A percentile compares a stretch with the other conserved stretches of the same genome.
These are phyloP conservation scores for Coniochaeta sp. DNA, from an alignment of 2,329 filamentous ascomycete species.

Conservation along the genomic window DNA sequence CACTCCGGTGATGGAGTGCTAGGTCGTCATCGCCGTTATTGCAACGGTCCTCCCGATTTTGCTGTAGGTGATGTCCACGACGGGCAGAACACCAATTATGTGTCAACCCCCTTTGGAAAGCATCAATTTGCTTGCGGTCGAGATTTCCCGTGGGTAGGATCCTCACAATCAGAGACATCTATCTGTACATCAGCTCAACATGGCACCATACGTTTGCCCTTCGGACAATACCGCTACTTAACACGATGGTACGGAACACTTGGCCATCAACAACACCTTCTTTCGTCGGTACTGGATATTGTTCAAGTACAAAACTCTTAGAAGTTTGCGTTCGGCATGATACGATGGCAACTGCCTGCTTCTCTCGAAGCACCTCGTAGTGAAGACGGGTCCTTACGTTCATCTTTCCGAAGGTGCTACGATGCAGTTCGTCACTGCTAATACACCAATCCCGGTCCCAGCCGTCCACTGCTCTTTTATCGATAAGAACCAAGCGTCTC, in stretches of 20 bases:
- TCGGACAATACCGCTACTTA: not conserved
- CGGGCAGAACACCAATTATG: too few relatives aligned
- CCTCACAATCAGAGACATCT: too few relatives aligned
- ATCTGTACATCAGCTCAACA: not conserved
- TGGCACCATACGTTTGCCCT: not conserved
- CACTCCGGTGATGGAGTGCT: not conserved
- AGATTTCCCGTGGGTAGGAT: too few relatives aligned
- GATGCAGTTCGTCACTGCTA: constrained; percentile 30
- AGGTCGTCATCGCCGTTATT: not conserved
- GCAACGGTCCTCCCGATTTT: not conserved
- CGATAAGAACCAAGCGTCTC: constrained; percentile 23
- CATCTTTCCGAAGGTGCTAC: constrained; percentile 12
- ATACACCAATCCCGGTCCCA: constrained; percentile 37
- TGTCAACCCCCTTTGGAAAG: too few relatives aligned
- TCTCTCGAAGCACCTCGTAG: constrained; percentile 18
- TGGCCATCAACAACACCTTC: constrained; percentile 22
- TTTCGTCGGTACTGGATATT: constrained; percentile 16
- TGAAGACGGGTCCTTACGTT: constrained; percentile 11
- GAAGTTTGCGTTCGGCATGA: constrained; percentile 11
- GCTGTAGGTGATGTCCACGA: not conserved
- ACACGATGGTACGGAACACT: constrained; percentile 14
- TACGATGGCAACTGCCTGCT: constrained; percentile 16
- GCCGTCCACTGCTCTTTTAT: constrained; percentile 34
- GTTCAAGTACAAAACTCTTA: constrained; percentile 16
- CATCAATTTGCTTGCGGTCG: too few relatives aligned